A percentile compares a stretch with the other conserved stretches of the same genome.
Conservation (phyloP, 441 rosid species). For the Eruca vesicaria region DNA sequence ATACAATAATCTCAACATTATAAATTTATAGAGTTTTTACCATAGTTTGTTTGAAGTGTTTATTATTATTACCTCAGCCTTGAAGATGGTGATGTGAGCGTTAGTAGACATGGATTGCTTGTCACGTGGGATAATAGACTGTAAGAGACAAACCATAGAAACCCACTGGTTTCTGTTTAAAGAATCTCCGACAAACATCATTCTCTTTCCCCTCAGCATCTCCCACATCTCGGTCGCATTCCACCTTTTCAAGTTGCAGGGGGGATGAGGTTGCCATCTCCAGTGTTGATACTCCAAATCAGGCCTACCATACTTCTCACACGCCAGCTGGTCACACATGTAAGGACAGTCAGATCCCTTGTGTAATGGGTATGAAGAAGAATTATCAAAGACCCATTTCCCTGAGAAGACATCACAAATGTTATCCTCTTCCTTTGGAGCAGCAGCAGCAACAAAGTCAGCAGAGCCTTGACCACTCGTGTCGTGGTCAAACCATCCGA, state of each 20-base stretch:
- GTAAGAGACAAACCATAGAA: slow-evolving; percentile 89
- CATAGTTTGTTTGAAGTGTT: background rate
- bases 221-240: slow-evolving; percentile 86
- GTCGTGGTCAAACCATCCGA: slow-evolving; percentile 43
- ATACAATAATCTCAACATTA: too few relatives aligned
- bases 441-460: background rate
- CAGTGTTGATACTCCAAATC: slow-evolving; percentile 76
- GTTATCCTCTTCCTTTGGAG: slow-evolving; percentile 36
- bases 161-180: slow-evolving; percentile 97
- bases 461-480: slow-evolving; percentile 24
- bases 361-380: slow-evolving; percentile 61
- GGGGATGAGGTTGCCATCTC: slow-evolving; percentile 93
- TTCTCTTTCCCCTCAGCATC: slow-evolving; percentile 87
- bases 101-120: slow-evolving; percentile 86
- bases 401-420: slow-evolving; percentile 77
- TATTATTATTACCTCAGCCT: slow-evolving; percentile 63
- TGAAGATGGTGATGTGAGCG: slow-evolving; percentile 84
- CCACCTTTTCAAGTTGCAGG: slow-evolving; percentile 90
- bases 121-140: slow-evolving; percentile 70
- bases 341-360: slow-evolving; percentile 82
- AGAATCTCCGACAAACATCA: slow-evolving; percentile 98
- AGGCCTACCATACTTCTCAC: slow-evolving; percentile 91
- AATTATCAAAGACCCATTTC: slow-evolving; percentile 83
- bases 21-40: too few relatives aligned
- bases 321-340: slow-evolving; percentile 96